Base-by-base conservation (phyloP, 768 basidiomycete genomes). In the Podaxis sp. region DNA sequence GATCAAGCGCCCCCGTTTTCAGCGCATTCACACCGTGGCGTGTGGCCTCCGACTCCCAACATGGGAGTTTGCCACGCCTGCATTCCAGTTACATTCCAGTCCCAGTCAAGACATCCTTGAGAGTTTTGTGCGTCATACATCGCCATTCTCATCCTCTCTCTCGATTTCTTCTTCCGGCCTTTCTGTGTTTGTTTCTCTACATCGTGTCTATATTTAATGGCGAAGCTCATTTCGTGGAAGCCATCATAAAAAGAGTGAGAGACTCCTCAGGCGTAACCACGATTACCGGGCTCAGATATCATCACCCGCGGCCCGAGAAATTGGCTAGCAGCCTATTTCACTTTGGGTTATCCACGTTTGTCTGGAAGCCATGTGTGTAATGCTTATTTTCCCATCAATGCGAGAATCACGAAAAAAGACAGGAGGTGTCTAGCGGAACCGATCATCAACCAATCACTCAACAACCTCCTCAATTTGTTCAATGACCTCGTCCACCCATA, bases 401-500 rank as follows among this genome's bases (percentile, higher is more conserved):
- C 54, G 61, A 40, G 54, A 63, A 63, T 38, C 28, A 44, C 51
- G 61, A 39, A 51, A 56, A 54, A 28, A 36, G 54, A 51, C 61
- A 56, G 61, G 61, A 39, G 59, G 5, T 46, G 53, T 38, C 33
- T 38, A 63, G 15, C 61, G 61, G 53, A 51, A 63, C 61, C 61
- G 61, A 40, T 38, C 46, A 39, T 36, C 19, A 33, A 44, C 26
- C 52, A 60, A 59, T 69, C 77, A 78, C 65, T 88, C 87, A 30
- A 86, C 77, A 24, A 89, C 76, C 70, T 96, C 94, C 77, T 96
- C 95, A 46, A 83, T 86, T 80, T 97, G 94, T 68, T 97, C 93
- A 69, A 96, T 86, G 46, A 96, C 85, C 73, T 96, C 94, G 69
- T 96, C 95, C 59, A 96, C 78, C 92, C 93, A 94, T 59, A 96